Conservation (phyloP, 495 filamentous ascomycete genomes). For the Penicillium pulvis region DNA sequence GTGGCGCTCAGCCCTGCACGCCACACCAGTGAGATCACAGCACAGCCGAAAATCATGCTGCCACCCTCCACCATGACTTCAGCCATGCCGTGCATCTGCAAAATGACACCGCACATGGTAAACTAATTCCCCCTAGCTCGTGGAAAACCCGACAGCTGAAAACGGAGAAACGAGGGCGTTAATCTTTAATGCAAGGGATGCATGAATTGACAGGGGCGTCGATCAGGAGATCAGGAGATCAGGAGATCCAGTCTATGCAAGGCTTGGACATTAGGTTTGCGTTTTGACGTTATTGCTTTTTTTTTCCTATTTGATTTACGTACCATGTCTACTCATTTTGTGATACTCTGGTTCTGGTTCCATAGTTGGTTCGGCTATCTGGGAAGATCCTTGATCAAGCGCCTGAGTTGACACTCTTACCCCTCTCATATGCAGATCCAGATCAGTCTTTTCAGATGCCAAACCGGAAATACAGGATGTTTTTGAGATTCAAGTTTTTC, state of each 20-base stretch:
- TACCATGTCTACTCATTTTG: neutral
- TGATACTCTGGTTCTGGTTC: neutral
- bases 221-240: constrained; percentile 28
- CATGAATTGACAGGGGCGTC: constrained; percentile 8
- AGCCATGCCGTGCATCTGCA: constrained; percentile 4
- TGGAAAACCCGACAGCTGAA: constrained; percentile 14
- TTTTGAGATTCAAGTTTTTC: neutral
- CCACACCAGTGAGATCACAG: constrained; percentile 31
- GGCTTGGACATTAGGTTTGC: constrained; percentile 6
- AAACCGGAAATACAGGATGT: neutral
- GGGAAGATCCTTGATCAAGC: neutral
- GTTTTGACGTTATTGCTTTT: constrained; percentile 7
- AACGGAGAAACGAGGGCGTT: constrained; percentile 21
- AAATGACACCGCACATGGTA: constrained; percentile 29
- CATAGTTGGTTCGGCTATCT: neutral
- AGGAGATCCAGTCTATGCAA: constrained; percentile 16
- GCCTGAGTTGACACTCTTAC: neutral
- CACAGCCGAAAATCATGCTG: constrained; percentile 21
- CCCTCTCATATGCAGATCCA: neutral
- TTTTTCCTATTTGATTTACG: neutral
- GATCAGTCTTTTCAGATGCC: neutral
- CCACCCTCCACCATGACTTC: constrained; percentile 9
- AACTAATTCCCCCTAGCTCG: constrained; percentile 11
- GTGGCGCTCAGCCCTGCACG: constrained; percentile 21
- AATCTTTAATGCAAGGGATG: constrained; percentile 27